Conservation (phyloP, 768 basidiomycete species). For the Cubamyces lactineus region DNA sequence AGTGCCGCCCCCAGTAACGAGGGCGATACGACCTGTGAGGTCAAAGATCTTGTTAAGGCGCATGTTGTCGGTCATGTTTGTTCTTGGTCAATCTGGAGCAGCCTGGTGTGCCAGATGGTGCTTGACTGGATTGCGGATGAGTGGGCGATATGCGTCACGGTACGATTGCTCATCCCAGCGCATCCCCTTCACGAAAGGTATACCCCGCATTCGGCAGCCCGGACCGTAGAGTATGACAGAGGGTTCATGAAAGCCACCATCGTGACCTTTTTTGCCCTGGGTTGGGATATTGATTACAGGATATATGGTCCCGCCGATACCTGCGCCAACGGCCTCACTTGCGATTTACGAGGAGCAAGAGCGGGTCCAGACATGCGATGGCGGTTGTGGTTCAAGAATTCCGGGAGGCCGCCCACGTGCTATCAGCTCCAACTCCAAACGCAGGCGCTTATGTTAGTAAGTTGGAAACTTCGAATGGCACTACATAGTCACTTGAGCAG, state of each 20-base stretch:
- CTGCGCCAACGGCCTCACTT: too few relatives aligned
- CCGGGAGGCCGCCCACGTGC: too few relatives aligned
- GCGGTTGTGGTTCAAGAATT: too few relatives aligned
- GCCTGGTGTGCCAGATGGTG: not conserved
- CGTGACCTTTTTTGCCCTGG: not conserved
- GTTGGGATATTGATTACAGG: too few relatives aligned
- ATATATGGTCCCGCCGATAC: too few relatives aligned
- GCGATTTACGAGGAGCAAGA: too few relatives aligned
- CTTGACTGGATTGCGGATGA: not conserved
- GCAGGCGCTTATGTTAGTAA: too few relatives aligned
- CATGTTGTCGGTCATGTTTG: constrained; percentile 19
- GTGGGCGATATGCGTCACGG: not conserved
- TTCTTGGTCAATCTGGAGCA: not conserved
- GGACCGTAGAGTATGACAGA: constrained; percentile 3
- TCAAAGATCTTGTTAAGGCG: constrained; percentile 37
- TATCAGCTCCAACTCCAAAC: too few relatives aligned
- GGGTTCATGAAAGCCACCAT: not conserved
- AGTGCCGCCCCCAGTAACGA: constrained; percentile 54
- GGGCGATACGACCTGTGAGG: constrained; percentile 58
- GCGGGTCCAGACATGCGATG: not conserved
- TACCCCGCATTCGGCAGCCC: not conserved
- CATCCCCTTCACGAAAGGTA: too few relatives aligned
- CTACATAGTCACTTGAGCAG: too few relatives aligned
- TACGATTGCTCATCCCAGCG: not conserved
- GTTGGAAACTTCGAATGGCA: too few relatives aligned